Percentiles rank a stretch among this genome's conserved stretches.
phyloP scores from a whole-genome alignment of 169 alveolate genomes.

The Plasmodium berghei region DNA sequence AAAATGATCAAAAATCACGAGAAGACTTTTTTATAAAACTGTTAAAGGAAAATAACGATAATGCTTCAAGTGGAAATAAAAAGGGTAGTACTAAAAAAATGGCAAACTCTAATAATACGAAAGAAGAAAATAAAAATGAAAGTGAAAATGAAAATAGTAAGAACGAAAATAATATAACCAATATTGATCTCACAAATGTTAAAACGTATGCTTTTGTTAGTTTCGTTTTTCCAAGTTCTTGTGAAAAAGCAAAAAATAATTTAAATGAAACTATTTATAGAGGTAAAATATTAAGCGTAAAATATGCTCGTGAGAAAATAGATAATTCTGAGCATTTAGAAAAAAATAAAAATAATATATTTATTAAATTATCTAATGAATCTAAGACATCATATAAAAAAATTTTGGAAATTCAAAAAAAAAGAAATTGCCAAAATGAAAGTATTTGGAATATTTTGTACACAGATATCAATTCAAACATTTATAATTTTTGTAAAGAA shows the following conservation, averaged over 20 bases:
- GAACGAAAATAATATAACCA: conserved; percentile 4
- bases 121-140: not conserved
- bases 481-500: conserved; percentile 89
- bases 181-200: conserved; percentile 56
- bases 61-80: not conserved
- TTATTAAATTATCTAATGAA: conserved; percentile 83
- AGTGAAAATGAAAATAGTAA: conserved; percentile 50
- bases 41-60: conserved; percentile 31
- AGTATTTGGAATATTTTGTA: conserved; percentile 96
- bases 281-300: conserved; percentile 81
- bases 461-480: conserved; percentile 94
- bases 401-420: conserved; percentile 86
- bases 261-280: conserved; percentile 78
- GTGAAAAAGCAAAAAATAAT: conserved; percentile 46
- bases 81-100: conserved; percentile 23
- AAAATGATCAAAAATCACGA: conserved; percentile 20
- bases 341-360: conserved; percentile 62
- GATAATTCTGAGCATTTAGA: conserved; percentile 18
- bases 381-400: conserved; percentile 86
- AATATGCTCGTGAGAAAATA: conserved; percentile 80
- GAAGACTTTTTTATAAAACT: conserved; percentile 69
- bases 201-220: conserved; percentile 69
- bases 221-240: conserved; percentile 68
- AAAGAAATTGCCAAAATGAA: conserved; percentile 88
- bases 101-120: not conserved